A percentile compares a stretch with the other conserved stretches of the same genome.
These are phyloP conservation scores for Ophiostoma sp. DNA, from an alignment of 2,329 filamentous ascomycete genomes.

Conservation along the genomic window DNA sequence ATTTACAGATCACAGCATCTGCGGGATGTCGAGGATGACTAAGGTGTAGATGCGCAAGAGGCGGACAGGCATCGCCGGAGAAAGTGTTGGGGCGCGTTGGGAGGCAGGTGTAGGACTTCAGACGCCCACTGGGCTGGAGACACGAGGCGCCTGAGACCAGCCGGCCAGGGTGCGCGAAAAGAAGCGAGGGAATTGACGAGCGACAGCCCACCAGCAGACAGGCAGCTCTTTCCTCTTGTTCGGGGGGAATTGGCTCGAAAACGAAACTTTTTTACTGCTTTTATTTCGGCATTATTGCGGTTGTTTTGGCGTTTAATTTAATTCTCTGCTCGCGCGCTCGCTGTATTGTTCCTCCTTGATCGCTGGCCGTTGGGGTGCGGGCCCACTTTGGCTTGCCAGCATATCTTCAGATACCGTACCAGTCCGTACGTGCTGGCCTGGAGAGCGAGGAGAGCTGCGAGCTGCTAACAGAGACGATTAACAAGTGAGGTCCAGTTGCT, in stretches of 20 bases:
- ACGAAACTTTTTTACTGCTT: conserved; percentile 4
- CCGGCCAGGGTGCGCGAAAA: conserved; percentile 8
- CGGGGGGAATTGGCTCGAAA: conserved; percentile 25
- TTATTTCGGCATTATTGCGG: background rate
- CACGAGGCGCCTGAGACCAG: background rate
- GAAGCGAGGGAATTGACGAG: conserved; percentile 23
- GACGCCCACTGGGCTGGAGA: background rate
- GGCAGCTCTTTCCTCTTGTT: conserved; percentile 18
- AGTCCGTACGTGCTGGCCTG: too few species aligned
- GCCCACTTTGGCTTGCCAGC: background rate
- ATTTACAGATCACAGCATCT: too few species aligned
- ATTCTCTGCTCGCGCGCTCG: conserved; percentile 18
- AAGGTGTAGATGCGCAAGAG: conserved; percentile 8
- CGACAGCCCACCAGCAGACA: conserved; percentile 7
- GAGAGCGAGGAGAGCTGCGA: background rate
- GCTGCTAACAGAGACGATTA: background rate
- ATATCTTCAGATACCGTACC: too few species aligned
- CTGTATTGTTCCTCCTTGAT: conserved; percentile 20
- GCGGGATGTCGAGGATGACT: conserved; percentile 12
- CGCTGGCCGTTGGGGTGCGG: conserved; percentile 14
- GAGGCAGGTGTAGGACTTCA: conserved; percentile 10
- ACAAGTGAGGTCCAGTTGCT: too few species aligned
- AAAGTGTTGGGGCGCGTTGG: conserved; percentile 18
- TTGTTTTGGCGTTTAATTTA: conserved; percentile 16
- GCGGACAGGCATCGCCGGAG: conserved; percentile 16